Evolutionary conservation across 1,284 basidiomycete species (phyloP).

Genomic region (Vanrija pseudolonga): DNA sequence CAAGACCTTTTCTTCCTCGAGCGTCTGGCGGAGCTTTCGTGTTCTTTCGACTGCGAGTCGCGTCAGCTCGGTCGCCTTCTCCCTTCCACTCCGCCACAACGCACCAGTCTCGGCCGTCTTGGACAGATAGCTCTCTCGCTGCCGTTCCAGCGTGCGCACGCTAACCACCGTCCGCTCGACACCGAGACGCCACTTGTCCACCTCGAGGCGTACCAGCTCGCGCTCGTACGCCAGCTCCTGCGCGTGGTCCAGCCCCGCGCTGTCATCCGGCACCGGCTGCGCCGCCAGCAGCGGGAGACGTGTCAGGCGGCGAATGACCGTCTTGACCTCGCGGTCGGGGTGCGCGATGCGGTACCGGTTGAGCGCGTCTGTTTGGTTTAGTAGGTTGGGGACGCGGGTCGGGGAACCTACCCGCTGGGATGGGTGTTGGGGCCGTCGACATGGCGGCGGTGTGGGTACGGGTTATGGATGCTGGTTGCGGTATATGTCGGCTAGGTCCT

Average conservation of each 20-base stretch:
- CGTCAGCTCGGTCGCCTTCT: not conserved
- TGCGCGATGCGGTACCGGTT: constrained; percentile 43
- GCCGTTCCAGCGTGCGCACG: constrained; percentile 31
- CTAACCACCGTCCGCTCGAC: constrained; percentile 35
- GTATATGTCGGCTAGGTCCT: too few relatives aligned
- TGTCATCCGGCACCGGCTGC: not conserved
- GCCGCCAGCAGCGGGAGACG: constrained; percentile 16
- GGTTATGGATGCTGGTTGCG: too few relatives aligned
- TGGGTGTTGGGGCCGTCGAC: not conserved
- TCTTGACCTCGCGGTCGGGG: constrained; percentile 35
- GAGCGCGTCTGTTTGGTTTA: constrained; percentile 27
- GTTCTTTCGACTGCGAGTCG: constrained; percentile 11
- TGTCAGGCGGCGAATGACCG: constrained; percentile 33
- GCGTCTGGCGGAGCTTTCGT: constrained; percentile 18
- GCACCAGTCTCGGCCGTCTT: constrained; percentile 32
- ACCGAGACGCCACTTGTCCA: constrained; percentile 32
- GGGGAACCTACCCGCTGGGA: constrained; percentile 1
- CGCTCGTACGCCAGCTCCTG: constrained; percentile 20
- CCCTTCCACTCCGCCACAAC: constrained; percentile 3
- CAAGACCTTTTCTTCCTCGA: constrained; percentile 33
- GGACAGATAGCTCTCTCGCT: constrained; percentile 24
- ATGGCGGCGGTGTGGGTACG: not conserved
- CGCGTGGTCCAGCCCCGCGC: not conserved
- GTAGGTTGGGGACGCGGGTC: not conserved
- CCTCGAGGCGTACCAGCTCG: constrained; percentile 32